Conservation (phyloP, 2,329 filamentous ascomycete species). For the Pestalotiopsis sp. region DNA sequence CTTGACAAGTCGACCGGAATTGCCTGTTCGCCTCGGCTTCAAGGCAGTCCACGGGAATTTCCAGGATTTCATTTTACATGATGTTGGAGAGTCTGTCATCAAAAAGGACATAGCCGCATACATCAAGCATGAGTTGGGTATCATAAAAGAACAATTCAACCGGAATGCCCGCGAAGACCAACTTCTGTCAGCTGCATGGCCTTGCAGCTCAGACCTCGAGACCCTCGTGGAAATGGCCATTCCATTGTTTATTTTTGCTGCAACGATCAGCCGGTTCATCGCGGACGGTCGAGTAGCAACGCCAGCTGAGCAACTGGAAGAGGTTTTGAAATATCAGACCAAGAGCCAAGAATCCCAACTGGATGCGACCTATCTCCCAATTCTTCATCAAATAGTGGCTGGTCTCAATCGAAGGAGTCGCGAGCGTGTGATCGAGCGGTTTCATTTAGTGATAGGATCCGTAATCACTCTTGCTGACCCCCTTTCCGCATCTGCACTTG, state of each 20-base stretch:
- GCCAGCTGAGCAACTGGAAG: neutral
- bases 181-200: slow-evolving; percentile 12
- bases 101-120: slow-evolving; percentile 37
- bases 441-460: neutral
- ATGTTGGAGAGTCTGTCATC: slow-evolving; percentile 32
- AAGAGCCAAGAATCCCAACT: neutral
- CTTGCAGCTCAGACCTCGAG: neutral
- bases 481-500: neutral
- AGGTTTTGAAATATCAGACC: neutral
- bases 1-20: slow-evolving; percentile 42
- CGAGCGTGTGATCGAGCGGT: neutral
- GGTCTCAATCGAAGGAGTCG: neutral
- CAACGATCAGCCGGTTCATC: slow-evolving; percentile 33
- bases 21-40: slow-evolving; percentile 38
- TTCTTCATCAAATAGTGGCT: neutral
- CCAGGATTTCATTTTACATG: slow-evolving; percentile 35
- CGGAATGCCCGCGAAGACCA: slow-evolving; percentile 11
- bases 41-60: slow-evolving; percentile 22
- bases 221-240: slow-evolving; percentile 24
- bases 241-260: slow-evolving; percentile 38
- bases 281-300: slow-evolving; percentile 12
- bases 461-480: neutral
- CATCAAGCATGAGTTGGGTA: slow-evolving; percentile 27
- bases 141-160: slow-evolving; percentile 27
- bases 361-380: neutral